Conservation (phyloP, 495 filamentous ascomycete species). For the Talaromyces proteolyticus region DNA sequence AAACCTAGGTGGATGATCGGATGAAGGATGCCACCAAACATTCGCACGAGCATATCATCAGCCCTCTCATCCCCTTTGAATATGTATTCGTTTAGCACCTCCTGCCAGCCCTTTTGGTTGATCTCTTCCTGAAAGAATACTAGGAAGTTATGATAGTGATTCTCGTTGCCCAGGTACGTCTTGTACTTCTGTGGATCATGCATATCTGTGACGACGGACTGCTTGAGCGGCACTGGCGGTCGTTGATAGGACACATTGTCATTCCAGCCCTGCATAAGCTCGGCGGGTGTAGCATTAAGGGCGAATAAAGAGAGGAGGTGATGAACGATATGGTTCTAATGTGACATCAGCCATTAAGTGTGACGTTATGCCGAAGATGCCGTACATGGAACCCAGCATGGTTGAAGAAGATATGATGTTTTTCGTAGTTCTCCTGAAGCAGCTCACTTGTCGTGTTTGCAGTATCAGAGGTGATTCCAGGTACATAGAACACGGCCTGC, state of each 20-base stretch:
- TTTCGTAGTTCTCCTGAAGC: conserved; percentile 68
- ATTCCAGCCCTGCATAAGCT: conserved; percentile 16
- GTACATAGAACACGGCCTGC: background rate
- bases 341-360: background rate
- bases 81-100: conserved; percentile 21
- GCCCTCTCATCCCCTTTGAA: conserved; percentile 18
- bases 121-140: conserved; percentile 29
- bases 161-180: conserved; percentile 6
- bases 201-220: conserved; percentile 10
- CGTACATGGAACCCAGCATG: conserved; percentile 49
- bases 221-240: conserved; percentile 15
- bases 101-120: conserved; percentile 14
- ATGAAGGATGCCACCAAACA: conserved; percentile 25
- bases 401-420: conserved; percentile 76
- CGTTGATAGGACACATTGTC: conserved; percentile 17
- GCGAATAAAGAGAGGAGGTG: conserved; percentile 17
- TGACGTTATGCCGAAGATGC: background rate
- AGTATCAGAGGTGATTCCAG: background rate
- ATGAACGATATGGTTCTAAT: conserved; percentile 22
- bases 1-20: conserved; percentile 35
- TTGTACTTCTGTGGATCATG: conserved; percentile 13
- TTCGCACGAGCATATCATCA: conserved; percentile 17
- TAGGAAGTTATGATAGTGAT: conserved; percentile 26
- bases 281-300: conserved; percentile 15
- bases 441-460: conserved; percentile 47